Conservation (phyloP, 1,139 yeast species). For the Chernovozyma aurita region DNA sequence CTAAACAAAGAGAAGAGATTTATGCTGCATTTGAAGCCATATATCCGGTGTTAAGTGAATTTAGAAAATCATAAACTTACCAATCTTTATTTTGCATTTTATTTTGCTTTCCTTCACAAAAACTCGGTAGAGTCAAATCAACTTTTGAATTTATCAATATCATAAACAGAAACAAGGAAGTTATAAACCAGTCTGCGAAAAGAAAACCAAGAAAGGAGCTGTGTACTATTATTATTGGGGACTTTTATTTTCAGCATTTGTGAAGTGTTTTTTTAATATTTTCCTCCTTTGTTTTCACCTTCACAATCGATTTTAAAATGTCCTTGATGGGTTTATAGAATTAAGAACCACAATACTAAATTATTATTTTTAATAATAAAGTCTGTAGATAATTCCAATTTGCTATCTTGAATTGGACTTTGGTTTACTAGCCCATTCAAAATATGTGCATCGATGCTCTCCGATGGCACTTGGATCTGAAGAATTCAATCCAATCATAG, state of each 20-base stretch:
- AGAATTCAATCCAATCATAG: neutral
- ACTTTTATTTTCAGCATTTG: conserved; percentile 1
- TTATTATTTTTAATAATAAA: no score
- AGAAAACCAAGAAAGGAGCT: conserved; percentile 1
- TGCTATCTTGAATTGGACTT: neutral
- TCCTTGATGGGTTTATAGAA: conserved; percentile 4
- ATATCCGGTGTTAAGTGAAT: conserved; percentile 96
- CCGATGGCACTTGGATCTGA: conserved; percentile 10
- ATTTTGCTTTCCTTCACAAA: no score
- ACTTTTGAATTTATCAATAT: no score
- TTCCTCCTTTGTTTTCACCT: conserved; percentile 6
- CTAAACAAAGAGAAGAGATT: conserved; percentile 97
- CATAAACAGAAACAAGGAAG: no score
- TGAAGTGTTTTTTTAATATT: conserved; percentile 4
- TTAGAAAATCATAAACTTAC: conserved; percentile 71
- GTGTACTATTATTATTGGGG: conserved; percentile 6
- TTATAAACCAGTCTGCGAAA: no score
- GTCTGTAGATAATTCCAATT: no score
- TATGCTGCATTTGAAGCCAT: conserved; percentile 98
- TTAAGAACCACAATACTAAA: conserved; percentile 1
- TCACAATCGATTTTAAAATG: neutral
- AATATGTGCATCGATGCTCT: conserved; percentile 26
- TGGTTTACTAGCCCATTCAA: conserved; percentile 29
- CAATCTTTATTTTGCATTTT: no score
- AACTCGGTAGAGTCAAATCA: no score